Base-by-base conservation (phyloP, 495 filamentous ascomycete genomes). In the Alectoria sarmentosa region DNA sequence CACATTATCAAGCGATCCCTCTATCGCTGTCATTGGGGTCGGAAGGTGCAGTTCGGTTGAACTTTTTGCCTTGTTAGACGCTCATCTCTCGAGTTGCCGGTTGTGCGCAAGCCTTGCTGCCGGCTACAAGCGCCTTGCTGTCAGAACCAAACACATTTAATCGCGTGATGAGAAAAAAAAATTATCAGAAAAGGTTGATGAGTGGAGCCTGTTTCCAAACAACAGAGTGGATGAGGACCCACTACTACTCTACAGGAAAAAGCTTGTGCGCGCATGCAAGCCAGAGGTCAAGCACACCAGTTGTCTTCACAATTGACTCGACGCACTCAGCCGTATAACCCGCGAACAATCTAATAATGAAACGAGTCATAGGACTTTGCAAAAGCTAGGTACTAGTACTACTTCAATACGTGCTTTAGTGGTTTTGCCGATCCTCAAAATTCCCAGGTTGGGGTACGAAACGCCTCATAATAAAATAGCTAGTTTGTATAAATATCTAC, bases 61-160 rank as follows among this genome's bases (percentile, higher is more conserved):
- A n/a, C n/a, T 48, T 23, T 7, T 7, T 19, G 4, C 15, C 6
- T 48, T 23, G 17, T 23, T n/a, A n/a, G 2, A 10, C 44, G 8
- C 44, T 23, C n/a, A 30, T 54, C 49, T 19, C 26, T 54, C 13
- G 26, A 32, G 9, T 54, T 32, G 13, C 15, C 28, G 14, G 9
- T 54, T 30, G 34, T 14, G 49, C 49, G 49, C 49, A 54, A 6
- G 28, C 26, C 0, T 32, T 54, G 28, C 28, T 54, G 28, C 28
- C 26, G 49, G 28, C 49, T 54, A 54, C 49, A 54, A 54, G 49
- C 49, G 49, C 49, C 49, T 32, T 54, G 26, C 46, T 11, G 46
- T 13, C 3, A 42, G 17, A 42, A 21, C 41, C 41, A 42, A 42
- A 21, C 41, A 49, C 10, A 23, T 48, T 48, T 13, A 11, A 15